phyloP scores from a whole-genome alignment of 768 basidiomycete species.

The Udeniomyces megalosporus region DNA sequence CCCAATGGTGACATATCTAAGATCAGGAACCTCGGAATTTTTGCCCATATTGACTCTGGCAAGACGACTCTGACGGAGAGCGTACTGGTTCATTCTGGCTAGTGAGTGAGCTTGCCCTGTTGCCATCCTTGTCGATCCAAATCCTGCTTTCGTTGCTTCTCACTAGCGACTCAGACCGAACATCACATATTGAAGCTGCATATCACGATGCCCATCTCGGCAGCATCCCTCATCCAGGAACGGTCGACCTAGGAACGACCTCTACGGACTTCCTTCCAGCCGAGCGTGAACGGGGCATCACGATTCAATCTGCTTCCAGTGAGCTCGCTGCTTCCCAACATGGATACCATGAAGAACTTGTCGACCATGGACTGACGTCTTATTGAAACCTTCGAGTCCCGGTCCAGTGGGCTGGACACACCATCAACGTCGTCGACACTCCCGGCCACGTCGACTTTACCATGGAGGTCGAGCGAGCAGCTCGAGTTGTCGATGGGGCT shows the following conservation, averaged over 20 bases:
- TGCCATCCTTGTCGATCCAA: no score
- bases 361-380: no score
- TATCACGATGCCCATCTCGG: neutral
- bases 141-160: neutral
- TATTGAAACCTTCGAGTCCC: no score
- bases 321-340: neutral
- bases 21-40: conserved; percentile 16
- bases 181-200: neutral
- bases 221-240: conserved; percentile 56
- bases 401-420: conserved; percentile 10
- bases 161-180: no score
- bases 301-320: conserved; percentile 67
- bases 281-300: conserved; percentile 78
- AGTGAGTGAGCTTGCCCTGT: neutral
- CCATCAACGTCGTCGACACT: conserved; percentile 74
- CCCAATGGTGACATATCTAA: conserved; percentile 10
- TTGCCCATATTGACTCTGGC: conserved; percentile 17
- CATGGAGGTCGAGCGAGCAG: conserved; percentile 92
- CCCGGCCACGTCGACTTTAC: conserved; percentile 89
- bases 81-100: conserved; percentile 12
- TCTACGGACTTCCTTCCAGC: conserved; percentile 80
- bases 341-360: no score
- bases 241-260: conserved; percentile 79
- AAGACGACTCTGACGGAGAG: conserved; percentile 16
- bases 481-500: conserved; percentile 75